Conservation (phyloP, 108 stramenopile genomes). For the Seminavis robusta region DNA sequence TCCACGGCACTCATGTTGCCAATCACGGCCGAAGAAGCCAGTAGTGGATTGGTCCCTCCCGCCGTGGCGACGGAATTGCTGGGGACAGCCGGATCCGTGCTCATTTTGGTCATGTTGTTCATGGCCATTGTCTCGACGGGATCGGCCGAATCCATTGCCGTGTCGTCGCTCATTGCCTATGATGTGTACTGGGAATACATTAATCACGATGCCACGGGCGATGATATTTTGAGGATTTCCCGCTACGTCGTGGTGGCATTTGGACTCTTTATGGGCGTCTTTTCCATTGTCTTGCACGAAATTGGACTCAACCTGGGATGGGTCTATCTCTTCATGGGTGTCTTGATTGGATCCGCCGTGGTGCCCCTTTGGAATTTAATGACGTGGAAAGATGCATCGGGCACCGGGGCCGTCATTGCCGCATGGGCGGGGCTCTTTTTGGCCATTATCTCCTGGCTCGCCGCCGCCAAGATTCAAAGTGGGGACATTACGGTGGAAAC, state of each 20-base stretch:
- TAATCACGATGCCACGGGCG: constrained; percentile 59
- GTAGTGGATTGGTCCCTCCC: constrained; percentile 70
- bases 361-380: constrained; percentile 67
- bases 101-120: constrained; percentile 73
- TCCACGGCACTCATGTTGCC: constrained; percentile 71
- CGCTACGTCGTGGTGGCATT: constrained; percentile 56
- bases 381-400: constrained; percentile 51
- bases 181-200: constrained; percentile 75
- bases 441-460: constrained; percentile 54
- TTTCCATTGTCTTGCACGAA: constrained; percentile 34
- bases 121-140: constrained; percentile 82
- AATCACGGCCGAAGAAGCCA: constrained; percentile 54
- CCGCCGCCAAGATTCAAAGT: constrained; percentile 29
- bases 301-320: constrained; percentile 64
- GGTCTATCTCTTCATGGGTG: constrained; percentile 82
- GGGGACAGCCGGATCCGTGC: constrained; percentile 45
- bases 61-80: constrained; percentile 63
- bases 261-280: constrained; percentile 56
- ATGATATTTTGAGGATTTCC: constrained; percentile 56
- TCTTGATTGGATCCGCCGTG: constrained; percentile 71
- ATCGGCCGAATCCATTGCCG: constrained; percentile 71
- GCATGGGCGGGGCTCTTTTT: constrained; percentile 53
- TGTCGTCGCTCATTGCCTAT: constrained; percentile 65
- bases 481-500: constrained; percentile 40
- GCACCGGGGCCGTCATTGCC: constrained; percentile 56